Percentiles rank a stretch among this genome's conserved stretches.
phyloP scores from a whole-genome alignment of 2,329 filamentous ascomycete genomes.

The Westerdykella sp. region DNA sequence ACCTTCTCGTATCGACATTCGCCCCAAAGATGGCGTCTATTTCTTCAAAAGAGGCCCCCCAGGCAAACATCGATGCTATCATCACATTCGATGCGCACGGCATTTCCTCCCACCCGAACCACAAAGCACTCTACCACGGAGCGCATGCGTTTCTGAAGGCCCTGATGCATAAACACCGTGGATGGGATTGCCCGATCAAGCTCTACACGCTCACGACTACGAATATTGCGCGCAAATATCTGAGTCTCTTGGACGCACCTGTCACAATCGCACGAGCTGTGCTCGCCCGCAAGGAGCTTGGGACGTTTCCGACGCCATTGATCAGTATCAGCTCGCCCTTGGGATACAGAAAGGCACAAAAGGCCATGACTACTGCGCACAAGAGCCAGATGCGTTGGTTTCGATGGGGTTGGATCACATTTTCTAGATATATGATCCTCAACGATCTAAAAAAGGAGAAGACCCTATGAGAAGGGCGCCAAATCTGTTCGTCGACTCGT shows the following conservation, averaged over 20 bases:
- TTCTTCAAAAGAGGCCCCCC: slow-evolving; percentile 41
- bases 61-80: slow-evolving; percentile 66
- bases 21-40: slow-evolving; percentile 54
- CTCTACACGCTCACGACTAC: slow-evolving; percentile 79
- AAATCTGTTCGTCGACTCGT: too few relatives aligned
- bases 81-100: slow-evolving; percentile 84
- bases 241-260: slow-evolving; percentile 68
- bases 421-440: slow-evolving; percentile 91
- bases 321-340: slow-evolving; percentile 65
- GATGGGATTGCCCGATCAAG: slow-evolving; percentile 66
- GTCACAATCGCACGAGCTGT: slow-evolving; percentile 58
- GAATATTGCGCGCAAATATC: slow-evolving; percentile 72
- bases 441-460: slow-evolving; percentile 72
- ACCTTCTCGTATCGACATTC: slow-evolving; percentile 66
- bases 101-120: slow-evolving; percentile 86
- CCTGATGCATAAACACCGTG: slow-evolving; percentile 58
- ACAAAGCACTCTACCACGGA: slow-evolving; percentile 81
- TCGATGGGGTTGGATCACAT: slow-evolving; percentile 85
- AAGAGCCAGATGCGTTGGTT: slow-evolving; percentile 99
- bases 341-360: slow-evolving; percentile 63
- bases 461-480: slow-evolving; percentile 9
- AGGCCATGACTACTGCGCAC: slow-evolving; percentile 85
- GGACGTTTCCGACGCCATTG: slow-evolving; percentile 51
- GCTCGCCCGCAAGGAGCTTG: slow-evolving; percentile 46
- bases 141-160: slow-evolving; percentile 64